Percentiles rank a stretch among this genome's conserved stretches.
phyloP scores from a whole-genome alignment of 305 asterid genomes.

The Fraxinus sp. region DNA sequence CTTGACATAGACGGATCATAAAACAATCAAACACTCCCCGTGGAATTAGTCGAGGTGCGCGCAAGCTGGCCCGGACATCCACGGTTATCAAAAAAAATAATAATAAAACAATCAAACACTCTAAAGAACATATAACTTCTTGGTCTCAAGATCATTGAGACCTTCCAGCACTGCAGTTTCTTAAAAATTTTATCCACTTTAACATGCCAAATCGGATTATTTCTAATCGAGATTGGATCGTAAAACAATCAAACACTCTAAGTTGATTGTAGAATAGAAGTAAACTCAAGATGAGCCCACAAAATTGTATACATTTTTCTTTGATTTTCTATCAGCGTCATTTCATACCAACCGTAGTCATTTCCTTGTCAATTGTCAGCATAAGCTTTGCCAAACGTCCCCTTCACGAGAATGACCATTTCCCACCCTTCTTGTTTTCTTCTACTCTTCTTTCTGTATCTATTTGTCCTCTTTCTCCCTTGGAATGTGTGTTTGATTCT shows the following conservation, averaged over 20 bases:
- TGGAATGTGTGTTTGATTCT: conserved; percentile 37
- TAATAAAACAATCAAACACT: background rate
- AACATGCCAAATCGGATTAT: background rate
- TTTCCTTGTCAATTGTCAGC: conserved; percentile 41
- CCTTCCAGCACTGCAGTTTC: background rate
- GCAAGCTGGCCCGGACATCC: too few species aligned
- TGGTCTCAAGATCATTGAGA: background rate
- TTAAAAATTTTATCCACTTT: background rate
- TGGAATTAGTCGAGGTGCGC: too few species aligned
- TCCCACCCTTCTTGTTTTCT: conserved; percentile 42
- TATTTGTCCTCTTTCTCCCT: conserved; percentile 37
- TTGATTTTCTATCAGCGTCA: background rate
- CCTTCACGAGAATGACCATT: conserved; percentile 46
- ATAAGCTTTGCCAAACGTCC: conserved; percentile 36
- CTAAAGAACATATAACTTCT: background rate
- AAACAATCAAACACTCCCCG: background rate
- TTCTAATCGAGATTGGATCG: background rate
- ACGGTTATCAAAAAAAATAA: too few species aligned
- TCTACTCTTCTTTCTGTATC: conserved; percentile 30
- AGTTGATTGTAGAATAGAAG: background rate
- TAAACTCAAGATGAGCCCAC: background rate
- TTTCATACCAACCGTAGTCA: background rate
- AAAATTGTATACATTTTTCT: background rate
- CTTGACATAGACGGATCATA: background rate
- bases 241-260: background rate